Evolutionary conservation across 108 stramenopile genomes (phyloP), one percentile per base, ranked within the genome.

Genomic region (Cyclotella baltica): DNA sequence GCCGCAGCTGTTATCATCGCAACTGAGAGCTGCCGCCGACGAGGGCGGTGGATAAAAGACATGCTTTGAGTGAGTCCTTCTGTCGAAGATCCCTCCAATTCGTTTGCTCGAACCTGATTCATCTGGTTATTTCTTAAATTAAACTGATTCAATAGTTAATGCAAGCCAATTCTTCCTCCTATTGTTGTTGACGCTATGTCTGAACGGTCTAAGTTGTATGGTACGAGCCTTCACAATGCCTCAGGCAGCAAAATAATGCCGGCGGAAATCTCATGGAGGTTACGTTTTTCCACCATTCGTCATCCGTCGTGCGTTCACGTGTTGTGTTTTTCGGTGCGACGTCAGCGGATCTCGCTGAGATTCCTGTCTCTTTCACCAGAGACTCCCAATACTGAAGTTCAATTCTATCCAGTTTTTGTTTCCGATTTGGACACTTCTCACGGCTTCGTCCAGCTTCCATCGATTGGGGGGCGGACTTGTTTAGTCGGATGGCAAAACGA

Each of bases 1-100:
- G 33, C 59, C 15, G 59, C 59, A 2, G 33, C 59, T 31, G 59
- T 61, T 8, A n/a, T 31, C 3, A 61, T 16, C 16, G 59, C 59
- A 18, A 31, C 59, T 16, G 59, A 61, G 33, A 61, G 30, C 2
- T 61, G 59, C 31, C 33, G 59, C 59, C 59, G 59, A 16, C 59
- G 30, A 1, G 31, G 59, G 0, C 59, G 30, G 59, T 61, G 33
- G 20, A 11, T 1, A 34, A 16, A 33, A 1, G 59, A 61, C 30
- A 13, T 19, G 59, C 30, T 8, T 15, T 34, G 59, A 30, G 4
- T 61, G 31, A 34, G 13, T 13, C n/a, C 30, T 61, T 33, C 13
- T 13, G 13, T 15, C 31, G 33, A 15, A 18, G 59, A 61, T 15
- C n/a, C 59, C 13, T 61, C 33, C 59, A 61, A 2, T 61, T 33